A percentile compares a stretch with the other conserved stretches of the same genome.
These are phyloP conservation scores for Globisporangium takayamanum DNA, from an alignment of 352 stramenopile genomes.

Conservation along the genomic window DNA sequence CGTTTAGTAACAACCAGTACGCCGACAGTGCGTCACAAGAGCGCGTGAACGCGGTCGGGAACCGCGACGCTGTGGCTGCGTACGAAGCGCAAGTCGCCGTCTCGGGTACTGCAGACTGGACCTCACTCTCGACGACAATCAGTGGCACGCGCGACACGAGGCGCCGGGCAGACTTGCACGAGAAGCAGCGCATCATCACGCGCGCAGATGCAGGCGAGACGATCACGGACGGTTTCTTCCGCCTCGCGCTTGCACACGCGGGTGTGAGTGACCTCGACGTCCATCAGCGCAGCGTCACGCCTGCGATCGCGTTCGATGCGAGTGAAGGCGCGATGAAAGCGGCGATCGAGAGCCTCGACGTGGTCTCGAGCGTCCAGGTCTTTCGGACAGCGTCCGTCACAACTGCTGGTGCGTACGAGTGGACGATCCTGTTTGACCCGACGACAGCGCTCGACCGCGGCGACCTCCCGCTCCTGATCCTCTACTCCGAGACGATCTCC, in stretches of 20 bases:
- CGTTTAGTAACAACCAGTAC: constrained; percentile 28
- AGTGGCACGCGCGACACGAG: constrained; percentile 17
- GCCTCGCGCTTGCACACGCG: constrained; percentile 34
- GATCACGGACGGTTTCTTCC: constrained; percentile 51
- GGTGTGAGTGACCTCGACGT: constrained; percentile 28
- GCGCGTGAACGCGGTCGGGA: constrained; percentile 12
- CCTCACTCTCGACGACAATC: constrained; percentile 24
- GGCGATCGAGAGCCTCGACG: constrained; percentile 68
- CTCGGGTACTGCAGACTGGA: constrained; percentile 37
- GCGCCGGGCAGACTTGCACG: constrained; percentile 19
- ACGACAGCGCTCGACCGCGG: constrained; percentile 14
- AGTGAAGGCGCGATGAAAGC: constrained; percentile 49
- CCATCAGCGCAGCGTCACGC: constrained; percentile 37
- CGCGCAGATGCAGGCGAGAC: constrained; percentile 36
- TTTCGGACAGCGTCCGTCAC: constrained; percentile 21
- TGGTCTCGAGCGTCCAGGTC: constrained; percentile 52
- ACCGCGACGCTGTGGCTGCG: constrained; percentile 24
- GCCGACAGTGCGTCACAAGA: constrained; percentile 3
- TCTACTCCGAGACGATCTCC: constrained; percentile 50
- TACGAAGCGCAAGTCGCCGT: constrained; percentile 55
- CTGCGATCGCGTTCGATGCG: constrained; percentile 70
- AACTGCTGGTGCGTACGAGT: constrained; percentile 31
- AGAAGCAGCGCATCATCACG: constrained; percentile 48
- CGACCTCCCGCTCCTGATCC: constrained; percentile 34
- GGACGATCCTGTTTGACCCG: constrained; percentile 50